These are phyloP conservation scores for Choricystis sp. DNA, from an alignment of 139 green algal genomes.

Conservation along the genomic window DNA sequence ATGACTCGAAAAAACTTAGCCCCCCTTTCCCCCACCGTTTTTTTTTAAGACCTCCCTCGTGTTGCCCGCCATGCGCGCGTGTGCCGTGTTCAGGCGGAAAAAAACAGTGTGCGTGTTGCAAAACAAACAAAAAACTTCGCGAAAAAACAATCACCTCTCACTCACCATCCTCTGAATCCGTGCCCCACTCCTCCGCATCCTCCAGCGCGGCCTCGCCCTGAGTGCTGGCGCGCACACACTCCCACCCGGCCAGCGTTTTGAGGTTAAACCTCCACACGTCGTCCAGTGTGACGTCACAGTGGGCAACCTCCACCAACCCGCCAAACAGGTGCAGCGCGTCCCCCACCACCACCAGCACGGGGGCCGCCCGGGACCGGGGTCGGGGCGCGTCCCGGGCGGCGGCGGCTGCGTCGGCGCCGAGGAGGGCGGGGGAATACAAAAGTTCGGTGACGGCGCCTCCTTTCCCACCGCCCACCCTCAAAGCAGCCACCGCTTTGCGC, in stretches of 20 bases:
- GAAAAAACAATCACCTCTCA: too few species aligned
- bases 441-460: conserved; percentile 47
- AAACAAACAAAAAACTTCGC: too few species aligned
- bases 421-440: conserved; percentile 74
- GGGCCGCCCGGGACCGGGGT: conserved; percentile 45
- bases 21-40: too few species aligned
- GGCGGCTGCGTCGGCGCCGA: conserved; percentile 54
- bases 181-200: neutral
- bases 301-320: conserved; percentile 67
- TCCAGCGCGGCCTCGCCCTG: conserved; percentile 29
- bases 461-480: neutral
- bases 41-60: too few species aligned
- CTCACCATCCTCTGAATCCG: neutral
- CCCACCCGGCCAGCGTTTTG: conserved; percentile 67
- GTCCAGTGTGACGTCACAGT: conserved; percentile 75
- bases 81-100: too few species aligned
- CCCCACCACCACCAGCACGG: conserved; percentile 39
- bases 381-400: conserved; percentile 52
- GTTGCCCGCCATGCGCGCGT: too few species aligned
- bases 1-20: too few species aligned
- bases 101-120: too few species aligned
- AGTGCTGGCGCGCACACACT: conserved; percentile 47
- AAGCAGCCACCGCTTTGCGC: conserved; percentile 36
- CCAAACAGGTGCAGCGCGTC: conserved; percentile 80
- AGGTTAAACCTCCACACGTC: conserved; percentile 85